Evolutionary conservation across 495 filamentous ascomycete species (phyloP), one percentile per base, ranked within the genome.

Genomic region (Aspergillus cavernicola): DNA sequence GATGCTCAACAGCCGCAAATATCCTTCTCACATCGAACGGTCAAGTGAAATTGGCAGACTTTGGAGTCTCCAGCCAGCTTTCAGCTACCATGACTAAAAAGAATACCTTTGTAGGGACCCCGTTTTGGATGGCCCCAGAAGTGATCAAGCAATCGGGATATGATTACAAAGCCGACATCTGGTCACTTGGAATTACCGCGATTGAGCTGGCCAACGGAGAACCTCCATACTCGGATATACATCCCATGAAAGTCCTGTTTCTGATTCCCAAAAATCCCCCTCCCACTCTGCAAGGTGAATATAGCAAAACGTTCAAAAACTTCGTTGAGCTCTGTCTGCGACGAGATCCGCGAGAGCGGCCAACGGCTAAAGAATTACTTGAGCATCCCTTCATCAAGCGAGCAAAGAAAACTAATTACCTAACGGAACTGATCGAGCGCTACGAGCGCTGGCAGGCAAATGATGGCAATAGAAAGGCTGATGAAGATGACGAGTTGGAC

Each of bases 101-200:
- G 69, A 98, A 97, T 63, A 98, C 93, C 0, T 98, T 98, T 65
- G 93, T 98, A 19, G 93, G 93, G 12, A 97, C 93, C 2, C 93
- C 93, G 0, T 98, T 97, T 70, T 98, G 93, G 93, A 98, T 98
- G 93, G 93, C 93, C 4, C 93, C 93, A 8, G 93, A 98, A 68
- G 93, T 98, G 26, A 98, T 98, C 69, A 96, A 96, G 74, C 91
- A 96, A 66, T 93, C 89, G 45, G 93, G 93, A 35, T 98, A 98
- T 69, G 92, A 97, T 62, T 91, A 95, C 72, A 98, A 97, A 73
- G 95, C 93, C 6, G 93, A 98, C 65, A 96, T 98, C 52, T 98
- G 93, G 93, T 97, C 95, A 20, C 73, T 98, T n/a, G 93, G 93
- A 10, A 97, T 98, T 62, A 97, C 93, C 0, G 92, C 93, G 4